phyloP scores from a whole-genome alignment of 495 filamentous ascomycete genomes.

The Neurospora africana region DNA sequence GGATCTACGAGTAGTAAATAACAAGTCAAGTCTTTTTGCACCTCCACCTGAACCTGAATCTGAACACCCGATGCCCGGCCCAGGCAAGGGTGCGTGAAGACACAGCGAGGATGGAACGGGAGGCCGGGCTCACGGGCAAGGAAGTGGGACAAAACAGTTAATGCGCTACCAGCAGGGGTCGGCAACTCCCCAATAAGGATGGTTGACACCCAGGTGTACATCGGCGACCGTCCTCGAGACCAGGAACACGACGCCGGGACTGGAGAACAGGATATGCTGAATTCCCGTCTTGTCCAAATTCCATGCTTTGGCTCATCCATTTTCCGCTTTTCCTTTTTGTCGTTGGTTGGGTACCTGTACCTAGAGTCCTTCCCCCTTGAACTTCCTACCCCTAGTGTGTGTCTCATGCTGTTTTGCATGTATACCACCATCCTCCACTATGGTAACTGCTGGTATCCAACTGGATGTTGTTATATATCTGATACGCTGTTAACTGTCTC shows the following conservation, averaged over 20 bases:
- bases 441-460: not conserved
- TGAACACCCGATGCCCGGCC: not conserved
- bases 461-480: not conserved
- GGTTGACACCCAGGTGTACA: not conserved
- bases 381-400: not conserved
- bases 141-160: not conserved
- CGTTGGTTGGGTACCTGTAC: not conserved
- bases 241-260: constrained; percentile 11
- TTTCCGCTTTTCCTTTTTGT: constrained; percentile 4
- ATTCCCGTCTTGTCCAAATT: constrained; percentile 13
- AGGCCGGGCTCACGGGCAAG: not conserved
- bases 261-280: constrained; percentile 18
- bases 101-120: constrained; percentile 6
- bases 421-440: not conserved
- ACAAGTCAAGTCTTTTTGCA: not conserved
- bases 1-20: not conserved
- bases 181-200: not conserved
- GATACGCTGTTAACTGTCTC: not conserved
- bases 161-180: not conserved
- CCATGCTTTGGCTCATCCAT: constrained; percentile 22
- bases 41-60: not conserved
- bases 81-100: not conserved
- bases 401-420: not conserved
- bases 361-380: not conserved
- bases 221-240: not conserved